phyloP scores from a whole-genome alignment of 345 rosid genomes.

The Nasturtium officinale region DNA sequence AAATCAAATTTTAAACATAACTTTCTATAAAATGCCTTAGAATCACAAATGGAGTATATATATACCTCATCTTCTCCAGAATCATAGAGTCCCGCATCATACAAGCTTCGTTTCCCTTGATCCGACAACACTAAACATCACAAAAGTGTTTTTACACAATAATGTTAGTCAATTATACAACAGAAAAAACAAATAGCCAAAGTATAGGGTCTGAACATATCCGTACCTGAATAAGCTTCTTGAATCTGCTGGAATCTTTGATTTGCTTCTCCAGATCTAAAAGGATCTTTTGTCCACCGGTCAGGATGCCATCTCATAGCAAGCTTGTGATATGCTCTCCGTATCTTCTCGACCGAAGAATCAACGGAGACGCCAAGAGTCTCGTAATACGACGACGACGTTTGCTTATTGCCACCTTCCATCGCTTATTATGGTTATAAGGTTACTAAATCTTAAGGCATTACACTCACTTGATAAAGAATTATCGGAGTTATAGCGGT shows the following conservation, averaged over 20 bases:
- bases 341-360: constrained; percentile 78
- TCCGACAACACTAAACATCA: constrained; percentile 63
- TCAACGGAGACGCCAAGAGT: constrained; percentile 74
- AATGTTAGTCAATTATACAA: constrained; percentile 20
- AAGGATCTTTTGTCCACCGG: constrained; percentile 58
- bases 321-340: constrained; percentile 79
- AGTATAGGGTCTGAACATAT: background rate
- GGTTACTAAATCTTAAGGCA: background rate
- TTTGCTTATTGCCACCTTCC: constrained; percentile 46
- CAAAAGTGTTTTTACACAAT: constrained; percentile 27
- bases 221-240: constrained; percentile 86
- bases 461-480: background rate
- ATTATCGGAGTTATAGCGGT: background rate
- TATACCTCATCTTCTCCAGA: constrained; percentile 64
- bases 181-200: background rate
- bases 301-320: constrained; percentile 99
- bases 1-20: too few relatives aligned
- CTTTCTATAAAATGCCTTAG: background rate
- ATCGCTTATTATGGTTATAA: background rate
- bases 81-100: constrained; percentile 87
- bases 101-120: constrained; percentile 65
- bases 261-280: constrained; percentile 68
- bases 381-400: constrained; percentile 54
- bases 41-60: background rate
- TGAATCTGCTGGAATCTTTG: constrained; percentile 88